Percentiles rank a stretch among this genome's conserved stretches.
Evolutionary conservation across 2,329 filamentous ascomycete genomes (phyloP).

Genomic region (Helotiales sp.): DNA sequence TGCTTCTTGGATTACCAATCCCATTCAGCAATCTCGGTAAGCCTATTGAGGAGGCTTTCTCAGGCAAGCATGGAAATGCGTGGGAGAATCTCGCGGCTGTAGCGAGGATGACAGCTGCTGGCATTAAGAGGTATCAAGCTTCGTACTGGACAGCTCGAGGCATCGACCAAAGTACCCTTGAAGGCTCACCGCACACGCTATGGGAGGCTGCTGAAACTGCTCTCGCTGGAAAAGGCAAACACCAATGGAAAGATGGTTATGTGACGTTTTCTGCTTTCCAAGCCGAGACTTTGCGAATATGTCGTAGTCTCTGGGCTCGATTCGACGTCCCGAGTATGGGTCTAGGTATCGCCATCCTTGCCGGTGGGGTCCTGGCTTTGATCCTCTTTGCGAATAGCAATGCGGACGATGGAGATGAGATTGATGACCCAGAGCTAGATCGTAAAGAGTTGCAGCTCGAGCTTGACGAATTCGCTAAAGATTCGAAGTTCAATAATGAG

Average conservation of each 20-base stretch:
- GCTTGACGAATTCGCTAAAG: slow-evolving; percentile 46
- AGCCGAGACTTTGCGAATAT: slow-evolving; percentile 75
- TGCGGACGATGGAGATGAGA: slow-evolving; percentile 58
- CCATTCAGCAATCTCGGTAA: slow-evolving; percentile 94
- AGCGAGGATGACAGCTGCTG: slow-evolving; percentile 77
- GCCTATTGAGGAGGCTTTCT: slow-evolving; percentile 93
- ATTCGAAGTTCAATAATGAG: slow-evolving; percentile 24
- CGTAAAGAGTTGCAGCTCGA: slow-evolving; percentile 63
- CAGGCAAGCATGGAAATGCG: slow-evolving; percentile 68
- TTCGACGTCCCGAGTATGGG: slow-evolving; percentile 90
- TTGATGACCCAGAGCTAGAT: slow-evolving; percentile 63
- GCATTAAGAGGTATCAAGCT: slow-evolving; percentile 86
- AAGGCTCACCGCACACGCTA: slow-evolving; percentile 58
- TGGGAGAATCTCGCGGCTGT: slow-evolving; percentile 80
- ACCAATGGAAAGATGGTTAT: slow-evolving; percentile 52
- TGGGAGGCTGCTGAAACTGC: slow-evolving; percentile 58
- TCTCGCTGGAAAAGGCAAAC: slow-evolving; percentile 45
- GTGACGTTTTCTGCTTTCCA: slow-evolving; percentile 75
- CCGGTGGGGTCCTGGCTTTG: slow-evolving; percentile 69
- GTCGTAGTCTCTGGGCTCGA: slow-evolving; percentile 85
- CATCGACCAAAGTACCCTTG: slow-evolving; percentile 63
- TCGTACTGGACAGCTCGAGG: slow-evolving; percentile 79
- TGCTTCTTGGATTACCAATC: slow-evolving; percentile 88
- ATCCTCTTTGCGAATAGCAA: slow-evolving; percentile 72
- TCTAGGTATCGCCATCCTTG: slow-evolving; percentile 74